Evolutionary conservation across 2,329 filamentous ascomycete genomes (phyloP).

Genomic region (Monilinia fructigena): DNA sequence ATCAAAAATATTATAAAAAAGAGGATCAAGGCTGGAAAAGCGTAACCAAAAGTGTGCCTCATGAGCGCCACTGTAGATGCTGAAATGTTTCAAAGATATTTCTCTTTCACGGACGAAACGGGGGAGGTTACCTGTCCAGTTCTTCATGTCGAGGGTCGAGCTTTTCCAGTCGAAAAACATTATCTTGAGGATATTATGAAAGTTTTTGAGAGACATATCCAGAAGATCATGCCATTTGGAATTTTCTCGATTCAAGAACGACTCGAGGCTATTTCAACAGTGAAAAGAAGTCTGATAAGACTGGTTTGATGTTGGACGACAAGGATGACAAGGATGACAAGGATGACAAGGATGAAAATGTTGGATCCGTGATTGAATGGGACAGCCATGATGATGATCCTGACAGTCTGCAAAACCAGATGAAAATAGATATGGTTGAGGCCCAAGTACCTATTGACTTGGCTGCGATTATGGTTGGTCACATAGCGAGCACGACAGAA

Average conservation of each 20-base stretch:
- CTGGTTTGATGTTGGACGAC: neutral
- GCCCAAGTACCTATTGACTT: constrained; percentile 64
- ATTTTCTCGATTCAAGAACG: neutral
- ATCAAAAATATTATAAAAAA: constrained; percentile 77
- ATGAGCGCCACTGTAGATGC: constrained; percentile 96
- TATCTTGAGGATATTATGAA: constrained; percentile 88
- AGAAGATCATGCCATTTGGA: neutral
- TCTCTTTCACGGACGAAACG: constrained; percentile 64
- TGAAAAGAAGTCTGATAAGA: neutral
- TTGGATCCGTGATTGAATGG: constrained; percentile 3
- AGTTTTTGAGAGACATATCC: constrained; percentile 34
- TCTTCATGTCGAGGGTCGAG: constrained; percentile 83
- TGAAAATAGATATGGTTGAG: constrained; percentile 50
- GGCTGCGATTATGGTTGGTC: constrained; percentile 81
- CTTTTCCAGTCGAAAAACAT: constrained; percentile 80
- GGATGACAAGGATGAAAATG: neutral
- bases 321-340: constrained; percentile 1
- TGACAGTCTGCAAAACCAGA: constrained; percentile 4
- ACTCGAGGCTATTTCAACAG: neutral
- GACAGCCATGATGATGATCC: constrained; percentile 3
- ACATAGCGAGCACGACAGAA: constrained; percentile 74
- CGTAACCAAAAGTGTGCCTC: constrained; percentile 83
- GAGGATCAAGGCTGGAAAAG: constrained; percentile 59
- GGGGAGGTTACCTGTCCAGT: constrained; percentile 60
- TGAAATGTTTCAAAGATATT: constrained; percentile 77